Evolutionary conservation across 78 protist species (phyloP).

Genomic region (Dictyostelium citrinum): DNA sequence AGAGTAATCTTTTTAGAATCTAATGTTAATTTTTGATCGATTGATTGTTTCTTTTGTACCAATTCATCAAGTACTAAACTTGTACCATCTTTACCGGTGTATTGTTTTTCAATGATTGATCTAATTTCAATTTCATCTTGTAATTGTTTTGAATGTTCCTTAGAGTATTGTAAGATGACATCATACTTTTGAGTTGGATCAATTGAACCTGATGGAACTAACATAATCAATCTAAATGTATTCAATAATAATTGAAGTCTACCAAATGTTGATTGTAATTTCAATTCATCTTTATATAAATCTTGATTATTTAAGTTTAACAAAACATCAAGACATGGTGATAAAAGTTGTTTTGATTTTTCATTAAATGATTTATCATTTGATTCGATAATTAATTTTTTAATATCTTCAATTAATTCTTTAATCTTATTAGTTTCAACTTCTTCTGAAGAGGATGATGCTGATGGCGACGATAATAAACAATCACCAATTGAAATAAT

Average conservation of each 20-base stretch:
- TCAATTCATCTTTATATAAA: background rate
- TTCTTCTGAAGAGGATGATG: background rate
- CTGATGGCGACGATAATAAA: background rate
- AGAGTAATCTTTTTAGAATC: conserved; percentile 53
- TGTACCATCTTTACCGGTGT: conserved; percentile 22
- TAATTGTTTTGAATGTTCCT: background rate
- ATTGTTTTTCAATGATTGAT: conserved; percentile 18
- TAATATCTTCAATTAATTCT: background rate
- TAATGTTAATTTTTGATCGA: conserved; percentile 15
- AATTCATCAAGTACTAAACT: conserved; percentile 24
- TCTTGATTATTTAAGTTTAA: background rate
- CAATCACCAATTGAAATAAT: background rate
- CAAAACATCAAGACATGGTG: conserved; percentile 16
- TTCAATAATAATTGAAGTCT: conserved; percentile 7
- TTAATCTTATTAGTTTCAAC: background rate
- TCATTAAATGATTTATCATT: background rate
- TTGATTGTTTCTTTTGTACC: background rate
- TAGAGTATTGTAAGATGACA: conserved; percentile 19
- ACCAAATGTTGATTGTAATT: conserved; percentile 29
- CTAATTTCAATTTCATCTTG: conserved; percentile 39
- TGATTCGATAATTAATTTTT: background rate
- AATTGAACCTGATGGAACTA: conserved; percentile 44
- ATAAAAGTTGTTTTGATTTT: background rate
- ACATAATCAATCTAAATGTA: conserved; percentile 35
- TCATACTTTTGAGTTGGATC: conserved; percentile 70